phyloP scores from a whole-genome alignment of 331 rosid genomes.

The Ulmus americana region DNA sequence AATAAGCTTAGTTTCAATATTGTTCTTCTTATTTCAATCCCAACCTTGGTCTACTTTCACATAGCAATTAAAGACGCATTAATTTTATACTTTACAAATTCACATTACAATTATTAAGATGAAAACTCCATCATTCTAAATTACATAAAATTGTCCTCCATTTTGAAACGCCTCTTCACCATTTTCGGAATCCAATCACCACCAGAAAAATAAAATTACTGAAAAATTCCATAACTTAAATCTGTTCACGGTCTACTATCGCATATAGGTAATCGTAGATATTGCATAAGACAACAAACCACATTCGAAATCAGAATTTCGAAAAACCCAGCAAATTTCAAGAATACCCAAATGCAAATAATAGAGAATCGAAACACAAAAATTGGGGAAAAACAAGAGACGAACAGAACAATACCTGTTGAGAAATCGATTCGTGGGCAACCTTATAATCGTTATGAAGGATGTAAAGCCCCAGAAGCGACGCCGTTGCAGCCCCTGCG shows the following conservation, averaged over 20 bases:
- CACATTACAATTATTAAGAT: background rate
- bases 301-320: background rate
- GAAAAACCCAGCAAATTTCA: background rate
- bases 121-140: background rate
- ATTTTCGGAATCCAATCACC: background rate
- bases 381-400: background rate
- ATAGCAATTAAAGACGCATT: background rate
- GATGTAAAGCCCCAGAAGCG: slow-evolving; percentile 60
- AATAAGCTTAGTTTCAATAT: background rate
- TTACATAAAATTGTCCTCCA: background rate
- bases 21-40: background rate
- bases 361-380: background rate
- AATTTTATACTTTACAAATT: background rate
- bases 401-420: slow-evolving; percentile 46
- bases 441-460: slow-evolving; percentile 79
- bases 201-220: background rate
- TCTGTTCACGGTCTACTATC: background rate
- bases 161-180: background rate
- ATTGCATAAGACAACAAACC: background rate
- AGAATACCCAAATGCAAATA: background rate
- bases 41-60: background rate
- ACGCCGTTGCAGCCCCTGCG: slow-evolving; percentile 78
- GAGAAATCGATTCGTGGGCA: slow-evolving; percentile 56
- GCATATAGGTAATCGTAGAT: background rate
- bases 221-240: background rate